phyloP scores from a whole-genome alignment of 2,329 filamentous ascomycete species.

The Epichloe typhina region DNA sequence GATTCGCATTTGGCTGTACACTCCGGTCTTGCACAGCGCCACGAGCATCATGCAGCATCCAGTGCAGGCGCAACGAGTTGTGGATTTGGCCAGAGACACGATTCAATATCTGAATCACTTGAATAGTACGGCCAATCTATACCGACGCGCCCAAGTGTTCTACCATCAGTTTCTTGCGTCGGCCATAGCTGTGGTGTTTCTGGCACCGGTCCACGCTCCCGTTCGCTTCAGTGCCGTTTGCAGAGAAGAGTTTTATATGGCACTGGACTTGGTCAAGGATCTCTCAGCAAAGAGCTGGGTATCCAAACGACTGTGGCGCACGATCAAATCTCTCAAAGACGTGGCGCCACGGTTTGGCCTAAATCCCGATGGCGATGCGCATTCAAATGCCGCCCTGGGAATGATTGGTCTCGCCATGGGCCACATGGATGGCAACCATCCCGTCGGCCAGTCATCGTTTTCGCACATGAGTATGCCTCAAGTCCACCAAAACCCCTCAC shows the following conservation, averaged over 20 bases:
- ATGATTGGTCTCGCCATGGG: constrained; percentile 40
- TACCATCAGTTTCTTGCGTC: constrained; percentile 72
- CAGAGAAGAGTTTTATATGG: constrained; percentile 67
- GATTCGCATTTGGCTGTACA: constrained; percentile 79
- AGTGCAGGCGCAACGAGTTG: constrained; percentile 57
- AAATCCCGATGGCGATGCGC: constrained; percentile 32
- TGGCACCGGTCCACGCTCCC: constrained; percentile 64
- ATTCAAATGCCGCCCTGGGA: constrained; percentile 37
- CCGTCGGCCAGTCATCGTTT: constrained; percentile 14
- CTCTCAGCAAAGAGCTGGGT: constrained; percentile 60
- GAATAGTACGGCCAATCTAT: constrained; percentile 59
- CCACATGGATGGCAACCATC: constrained; percentile 15
- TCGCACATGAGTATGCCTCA: constrained; percentile 16
- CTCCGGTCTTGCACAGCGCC: constrained; percentile 73
- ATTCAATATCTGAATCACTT: constrained; percentile 58
- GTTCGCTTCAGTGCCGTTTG: constrained; percentile 55
- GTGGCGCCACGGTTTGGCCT: constrained; percentile 58
- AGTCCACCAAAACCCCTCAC: not conserved
- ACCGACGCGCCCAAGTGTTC: constrained; percentile 58
- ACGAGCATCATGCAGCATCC: constrained; percentile 70
- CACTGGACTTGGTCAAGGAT: constrained; percentile 59
- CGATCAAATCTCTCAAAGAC: constrained; percentile 56
- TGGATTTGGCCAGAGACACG: constrained; percentile 65
- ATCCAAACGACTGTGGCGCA: constrained; percentile 60
- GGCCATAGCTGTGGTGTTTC: constrained; percentile 61